Conservation (phyloP, 495 filamentous ascomycete species). For the Aspergillus bridgeri region DNA sequence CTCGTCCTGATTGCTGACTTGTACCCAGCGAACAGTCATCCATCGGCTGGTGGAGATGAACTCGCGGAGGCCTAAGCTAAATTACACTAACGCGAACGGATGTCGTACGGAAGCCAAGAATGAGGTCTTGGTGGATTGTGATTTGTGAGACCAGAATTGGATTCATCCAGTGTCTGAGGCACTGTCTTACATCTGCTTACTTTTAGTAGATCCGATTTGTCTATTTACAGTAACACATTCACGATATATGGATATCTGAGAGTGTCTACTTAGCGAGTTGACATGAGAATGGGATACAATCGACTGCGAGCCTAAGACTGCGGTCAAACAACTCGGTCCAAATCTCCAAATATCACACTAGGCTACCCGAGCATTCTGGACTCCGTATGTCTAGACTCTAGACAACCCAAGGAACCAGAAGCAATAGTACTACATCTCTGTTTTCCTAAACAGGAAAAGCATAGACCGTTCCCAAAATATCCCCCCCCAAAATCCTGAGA, state of each 20-base stretch:
- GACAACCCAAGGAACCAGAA: not conserved
- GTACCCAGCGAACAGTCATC: slow-evolving; percentile 1
- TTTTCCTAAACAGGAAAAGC: not conserved
- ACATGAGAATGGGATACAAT: not conserved
- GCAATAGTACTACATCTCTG: not conserved
- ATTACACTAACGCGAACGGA: slow-evolving; percentile 1
- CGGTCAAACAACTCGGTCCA: not conserved
- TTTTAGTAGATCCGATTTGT: not conserved
- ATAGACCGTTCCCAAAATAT: not conserved
- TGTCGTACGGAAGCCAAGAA: not conserved
- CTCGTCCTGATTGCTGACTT: slow-evolving; percentile 7
- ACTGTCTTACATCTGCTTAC: not conserved
- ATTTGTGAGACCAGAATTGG: not conserved
- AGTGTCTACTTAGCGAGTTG: not conserved
- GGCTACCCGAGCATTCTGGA: not conserved
- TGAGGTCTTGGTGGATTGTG: not conserved
- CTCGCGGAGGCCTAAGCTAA: slow-evolving; percentile 1
- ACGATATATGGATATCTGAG: not conserved
- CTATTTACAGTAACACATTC: not conserved
- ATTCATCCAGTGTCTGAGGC: slow-evolving; percentile 1
- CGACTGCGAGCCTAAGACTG: not conserved
- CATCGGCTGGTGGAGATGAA: slow-evolving; percentile 2
- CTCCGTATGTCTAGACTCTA: not conserved
- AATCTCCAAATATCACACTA: not conserved
- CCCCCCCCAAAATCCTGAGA: too few species aligned